Percentiles rank a stretch among this genome's conserved stretches.
These are phyloP conservation scores for Fusarium xyrophilum DNA, from an alignment of 2,329 filamentous ascomycete genomes.

Conservation along the genomic window DNA sequence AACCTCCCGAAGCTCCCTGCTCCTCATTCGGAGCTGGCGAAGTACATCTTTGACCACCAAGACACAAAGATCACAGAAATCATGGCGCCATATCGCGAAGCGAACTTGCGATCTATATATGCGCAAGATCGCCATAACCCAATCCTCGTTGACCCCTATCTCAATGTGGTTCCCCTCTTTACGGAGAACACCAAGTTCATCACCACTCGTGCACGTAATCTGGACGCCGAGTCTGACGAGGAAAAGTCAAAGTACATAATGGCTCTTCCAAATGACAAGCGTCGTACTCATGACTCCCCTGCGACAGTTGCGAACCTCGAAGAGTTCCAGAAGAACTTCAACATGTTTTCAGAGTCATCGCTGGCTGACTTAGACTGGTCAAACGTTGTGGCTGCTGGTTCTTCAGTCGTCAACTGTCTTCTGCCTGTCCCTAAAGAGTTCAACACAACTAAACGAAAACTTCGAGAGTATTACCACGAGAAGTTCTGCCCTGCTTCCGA, in stretches of 20 bases:
- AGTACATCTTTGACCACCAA: slow-evolving; percentile 63
- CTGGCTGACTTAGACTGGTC: slow-evolving; percentile 79
- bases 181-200: slow-evolving; percentile 61
- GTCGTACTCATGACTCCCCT: slow-evolving; percentile 67
- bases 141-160: slow-evolving; percentile 59
- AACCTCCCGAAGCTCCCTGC: slow-evolving; percentile 56
- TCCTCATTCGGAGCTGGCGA: slow-evolving; percentile 53
- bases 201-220: slow-evolving; percentile 67
- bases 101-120: slow-evolving; percentile 69
- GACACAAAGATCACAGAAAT: slow-evolving; percentile 63
- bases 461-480: slow-evolving; percentile 81
- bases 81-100: slow-evolving; percentile 70
- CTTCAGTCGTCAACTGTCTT: slow-evolving; percentile 79
- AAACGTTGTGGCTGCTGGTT: slow-evolving; percentile 83
- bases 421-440: slow-evolving; percentile 72
- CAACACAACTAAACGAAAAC: slow-evolving; percentile 65
- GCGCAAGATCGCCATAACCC: slow-evolving; percentile 71
- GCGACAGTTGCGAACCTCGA: slow-evolving; percentile 72
- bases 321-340: slow-evolving; percentile 81
- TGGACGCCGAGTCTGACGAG: slow-evolving; percentile 62
- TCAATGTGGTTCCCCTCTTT: slow-evolving; percentile 74
- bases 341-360: slow-evolving; percentile 80
- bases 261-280: slow-evolving; percentile 66
- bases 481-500: slow-evolving; percentile 83
- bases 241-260: slow-evolving; percentile 74